These are phyloP conservation scores for Petrea volubilis DNA, from an alignment of 257 asterid genomes.

Conservation along the genomic window DNA sequence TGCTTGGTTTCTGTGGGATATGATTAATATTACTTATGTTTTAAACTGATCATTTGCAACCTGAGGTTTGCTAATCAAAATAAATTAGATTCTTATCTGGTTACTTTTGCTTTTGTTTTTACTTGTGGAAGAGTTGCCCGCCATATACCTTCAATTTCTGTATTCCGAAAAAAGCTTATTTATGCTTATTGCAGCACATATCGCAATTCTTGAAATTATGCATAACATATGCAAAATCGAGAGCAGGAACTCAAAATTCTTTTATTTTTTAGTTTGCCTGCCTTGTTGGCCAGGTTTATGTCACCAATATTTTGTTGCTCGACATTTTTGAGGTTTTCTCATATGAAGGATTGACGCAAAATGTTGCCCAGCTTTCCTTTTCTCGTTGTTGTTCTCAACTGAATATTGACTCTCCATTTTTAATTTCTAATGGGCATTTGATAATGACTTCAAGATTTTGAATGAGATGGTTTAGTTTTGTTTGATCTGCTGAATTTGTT, in stretches of 20 bases:
- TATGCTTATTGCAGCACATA: neutral
- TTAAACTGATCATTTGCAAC: neutral
- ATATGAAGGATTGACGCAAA: neutral
- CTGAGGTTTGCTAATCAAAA: neutral
- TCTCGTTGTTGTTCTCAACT: neutral
- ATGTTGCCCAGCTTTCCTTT: neutral
- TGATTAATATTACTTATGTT: neutral
- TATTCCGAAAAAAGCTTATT: neutral
- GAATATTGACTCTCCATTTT: neutral
- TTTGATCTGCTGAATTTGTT: neutral
- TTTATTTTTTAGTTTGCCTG: neutral
- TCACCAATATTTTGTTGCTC: neutral
- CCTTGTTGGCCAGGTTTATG: neutral
- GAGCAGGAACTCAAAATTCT: too few species aligned
- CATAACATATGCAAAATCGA: too few species aligned
- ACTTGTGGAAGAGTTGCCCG: neutral
- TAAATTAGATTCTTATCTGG: neutral
- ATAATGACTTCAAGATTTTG: neutral
- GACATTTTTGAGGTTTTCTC: neutral
- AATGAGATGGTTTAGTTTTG: neutral
- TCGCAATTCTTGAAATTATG: too few species aligned
- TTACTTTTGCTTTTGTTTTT: neutral
- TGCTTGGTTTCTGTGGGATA: neutral
- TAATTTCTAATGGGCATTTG: neutral
- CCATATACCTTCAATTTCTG: neutral